Base-by-base conservation (phyloP, 2,329 filamentous ascomycete genomes). In the Fusarium sp. region DNA sequence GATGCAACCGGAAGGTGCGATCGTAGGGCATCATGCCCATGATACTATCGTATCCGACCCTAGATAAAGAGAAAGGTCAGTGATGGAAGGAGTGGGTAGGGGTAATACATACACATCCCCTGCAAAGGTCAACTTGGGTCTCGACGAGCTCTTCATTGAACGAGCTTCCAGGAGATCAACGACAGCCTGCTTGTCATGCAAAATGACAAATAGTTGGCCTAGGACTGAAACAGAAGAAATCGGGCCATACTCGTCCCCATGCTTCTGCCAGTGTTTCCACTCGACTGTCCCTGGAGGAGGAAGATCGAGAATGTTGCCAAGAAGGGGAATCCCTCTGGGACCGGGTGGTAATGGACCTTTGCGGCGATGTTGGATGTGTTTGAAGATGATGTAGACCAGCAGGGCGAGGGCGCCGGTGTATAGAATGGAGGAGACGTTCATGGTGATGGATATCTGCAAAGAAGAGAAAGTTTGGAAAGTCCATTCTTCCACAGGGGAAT, bases 291-390 rank as follows among this genome's bases (percentile, higher is more conserved):
- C 79, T 0, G 66, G 55, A 0, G 78, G 72, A 0, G 85, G 85
- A 9, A 88, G 73, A 62, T 87, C 84, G 0, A 67, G 66, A 8
- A 87, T 63, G 63, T 87, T 88, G 5, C 86, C 86, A 1, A 88
- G n/a, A 0, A 88, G 16, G 0, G 84, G 83, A 11, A 83, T 66
- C 0, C 79, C 79, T 47, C 76, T 84, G 0, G 86, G 86, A 0
- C 86, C 86, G 1, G 85, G 86, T 0, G 85, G 86, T 12, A 68
- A 14, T 5, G 57, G 42, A 1, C 32, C 27, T 45, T 40, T 44
- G 4, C 25, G 5, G 1, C 18, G 5, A 20, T 10, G 15, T 16
- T 14, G n/a, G 2, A 4, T 1, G 3, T 29, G 8, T 5, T 24
- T 63, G 22, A 44, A 2, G 0, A 68, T 1, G 2, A 63, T 1